Evolutionary conservation across 2,329 filamentous ascomycete genomes (phyloP).

Genomic region (Drechslerella coelobrocha): DNA sequence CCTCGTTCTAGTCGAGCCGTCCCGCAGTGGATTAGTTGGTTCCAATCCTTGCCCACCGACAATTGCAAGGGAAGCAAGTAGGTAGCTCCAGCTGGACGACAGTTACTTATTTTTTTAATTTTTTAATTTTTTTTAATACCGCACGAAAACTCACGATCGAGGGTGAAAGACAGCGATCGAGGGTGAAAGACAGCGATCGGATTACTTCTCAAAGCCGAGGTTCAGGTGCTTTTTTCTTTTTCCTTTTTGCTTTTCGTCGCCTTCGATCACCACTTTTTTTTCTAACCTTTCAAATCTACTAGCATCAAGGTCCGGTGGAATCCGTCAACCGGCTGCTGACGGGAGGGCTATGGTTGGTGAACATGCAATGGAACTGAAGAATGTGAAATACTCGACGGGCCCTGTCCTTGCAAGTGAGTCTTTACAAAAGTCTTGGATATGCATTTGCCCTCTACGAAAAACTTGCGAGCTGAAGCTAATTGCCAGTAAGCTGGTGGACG

Average conservation of each 20-base stretch:
- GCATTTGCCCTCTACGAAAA: constrained; percentile 24
- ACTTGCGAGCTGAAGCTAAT: not conserved
- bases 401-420: constrained; percentile 23
- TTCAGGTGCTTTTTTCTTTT: constrained; percentile 1
- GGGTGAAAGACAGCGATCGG: not conserved
- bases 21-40: constrained; percentile 42
- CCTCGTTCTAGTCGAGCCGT: constrained; percentile 49
- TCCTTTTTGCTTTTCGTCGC: not conserved
- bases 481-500: not conserved
- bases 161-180: not conserved
- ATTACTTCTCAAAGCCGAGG: constrained; percentile 26
- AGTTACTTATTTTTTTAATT: too few species aligned
- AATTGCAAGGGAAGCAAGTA: not conserved
- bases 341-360: constrained; percentile 19
- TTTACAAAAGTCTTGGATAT: constrained; percentile 27
- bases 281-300: constrained; percentile 10
- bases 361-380: constrained; percentile 15
- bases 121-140: constrained; percentile 46
- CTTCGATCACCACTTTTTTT: not conserved
- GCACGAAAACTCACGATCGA: constrained; percentile 31
- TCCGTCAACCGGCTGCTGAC: constrained; percentile 35
- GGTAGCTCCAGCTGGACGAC: not conserved
- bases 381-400: constrained; percentile 14
- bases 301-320: constrained; percentile 1
- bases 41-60: constrained; percentile 33